Evolutionary conservation across 2,329 filamentous ascomycete genomes (phyloP), one percentile per base, ranked within the genome.

Genomic region (Diaporthe australafricana): DNA sequence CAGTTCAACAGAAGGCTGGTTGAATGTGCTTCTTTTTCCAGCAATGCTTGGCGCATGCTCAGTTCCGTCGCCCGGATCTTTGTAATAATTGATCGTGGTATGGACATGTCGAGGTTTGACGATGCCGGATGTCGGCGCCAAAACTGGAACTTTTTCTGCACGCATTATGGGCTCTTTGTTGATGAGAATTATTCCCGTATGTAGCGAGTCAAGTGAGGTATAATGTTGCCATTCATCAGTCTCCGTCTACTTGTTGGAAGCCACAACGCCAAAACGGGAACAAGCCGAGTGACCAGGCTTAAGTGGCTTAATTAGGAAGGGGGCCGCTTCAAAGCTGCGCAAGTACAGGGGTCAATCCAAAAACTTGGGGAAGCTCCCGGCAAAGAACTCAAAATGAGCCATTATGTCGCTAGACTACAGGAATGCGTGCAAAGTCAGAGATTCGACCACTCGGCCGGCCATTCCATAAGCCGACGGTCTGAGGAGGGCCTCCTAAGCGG

Each of bases 41-140:
- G 60, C 60, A 27, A 77, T 77, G 22, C 72, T 73, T 1, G 77
- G 74, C 4, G 65, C 62, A 6, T 78, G 78, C 20, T 73, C 63
- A 7, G 76, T 75, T 7, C 78, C 78, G 38, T 80, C 78, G 1
- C 71, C 77, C 11, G 75, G 72, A 2, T 76, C 75, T 20, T 75
- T 75, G 72, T 78, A 78, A 73, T 78, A 80, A 71, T 79, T 79
- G 52, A 80, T 55, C 7, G 72, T 72, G 0, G 78, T 80, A 14
- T 65, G 60, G 9, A 65, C 60, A 38, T 65, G 14, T 8, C 60
- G 45, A 14, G 60, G 60, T 45, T 65, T 65, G 12, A 12, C 9
- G 45, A 20, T 16, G 30, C 60, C 42, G 22, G 47, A 38, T 2
- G 45, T 50, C 16, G 60, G 45, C n/a, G 30, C 8, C 30, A 65